Conservation (phyloP, 768 basidiomycete genomes). For the Leccinum longicurvipes region DNA sequence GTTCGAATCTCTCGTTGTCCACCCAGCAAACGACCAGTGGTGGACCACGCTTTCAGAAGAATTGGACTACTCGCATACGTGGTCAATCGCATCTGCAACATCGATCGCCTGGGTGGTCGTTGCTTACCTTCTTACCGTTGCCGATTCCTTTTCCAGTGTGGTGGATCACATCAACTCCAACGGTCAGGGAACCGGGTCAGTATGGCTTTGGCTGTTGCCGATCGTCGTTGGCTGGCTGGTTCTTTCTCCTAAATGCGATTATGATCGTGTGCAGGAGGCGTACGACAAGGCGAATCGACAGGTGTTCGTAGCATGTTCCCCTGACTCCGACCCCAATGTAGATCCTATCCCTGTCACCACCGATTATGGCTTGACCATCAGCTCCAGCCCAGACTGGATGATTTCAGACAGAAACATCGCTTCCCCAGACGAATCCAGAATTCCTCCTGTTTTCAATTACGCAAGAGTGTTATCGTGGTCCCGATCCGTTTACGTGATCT, state of each 20-base stretch:
- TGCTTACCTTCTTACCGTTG: constrained; percentile 33
- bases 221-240: constrained; percentile 41
- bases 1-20: constrained; percentile 41
- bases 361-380: constrained; percentile 18
- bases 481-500: constrained; percentile 13
- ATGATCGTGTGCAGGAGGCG: constrained; percentile 23
- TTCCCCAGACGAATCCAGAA: constrained; percentile 26
- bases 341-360: not conserved
- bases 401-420: not conserved
- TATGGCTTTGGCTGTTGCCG: constrained; percentile 45
- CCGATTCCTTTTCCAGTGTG: constrained; percentile 16
- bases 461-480: constrained; percentile 23
- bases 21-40: constrained; percentile 42
- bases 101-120: constrained; percentile 44
- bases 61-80: constrained; percentile 39
- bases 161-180: constrained; percentile 25
- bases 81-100: constrained; percentile 38
- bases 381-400: constrained; percentile 4
- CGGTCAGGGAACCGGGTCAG: constrained; percentile 38
- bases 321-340: not conserved
- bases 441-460: constrained; percentile 26
- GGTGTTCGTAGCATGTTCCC: not conserved
- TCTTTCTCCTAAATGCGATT: constrained; percentile 40
- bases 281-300: constrained; percentile 14
- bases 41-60: constrained; percentile 34